A percentile compares a stretch with the other conserved stretches of the same genome.
These are phyloP conservation scores for Sphaerulina musiva DNA, from an alignment of 2,329 filamentous ascomycete genomes.

Conservation along the genomic window DNA sequence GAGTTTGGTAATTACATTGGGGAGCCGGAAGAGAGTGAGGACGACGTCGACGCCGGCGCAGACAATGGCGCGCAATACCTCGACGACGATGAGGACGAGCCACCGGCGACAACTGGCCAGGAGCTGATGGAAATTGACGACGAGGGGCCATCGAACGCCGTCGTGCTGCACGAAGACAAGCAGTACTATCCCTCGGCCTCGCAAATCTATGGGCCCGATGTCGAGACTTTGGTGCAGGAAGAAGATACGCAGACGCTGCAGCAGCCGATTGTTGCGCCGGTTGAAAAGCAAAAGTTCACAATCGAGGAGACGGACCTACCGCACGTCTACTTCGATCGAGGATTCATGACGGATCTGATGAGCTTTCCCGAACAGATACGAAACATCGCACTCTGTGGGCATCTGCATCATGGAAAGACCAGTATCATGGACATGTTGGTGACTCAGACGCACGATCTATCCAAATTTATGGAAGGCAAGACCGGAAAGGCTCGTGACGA, in stretches of 20 bases:
- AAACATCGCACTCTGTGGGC: conserved; percentile 85
- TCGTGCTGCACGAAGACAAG: conserved; percentile 98
- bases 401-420: conserved; percentile 96
- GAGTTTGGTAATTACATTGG: conserved; percentile 99
- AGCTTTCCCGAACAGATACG: conserved; percentile 91
- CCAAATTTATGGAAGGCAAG: conserved; percentile 69
- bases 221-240: conserved; percentile 93
- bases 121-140: conserved; percentile 92
- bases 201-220: conserved; percentile 88
- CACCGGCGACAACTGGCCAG: conserved; percentile 54
- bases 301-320: conserved; percentile 91
- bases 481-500: conserved; percentile 77
- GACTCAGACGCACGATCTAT: conserved; percentile 84
- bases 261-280: conserved; percentile 86
- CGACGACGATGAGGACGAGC: conserved; percentile 59
- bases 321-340: conserved; percentile 76
- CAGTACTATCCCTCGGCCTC: conserved; percentile 98
- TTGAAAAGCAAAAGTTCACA: conserved; percentile 93
- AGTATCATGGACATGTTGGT: conserved; percentile 98
- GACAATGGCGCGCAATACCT: conserved; percentile 74
- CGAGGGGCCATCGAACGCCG: conserved; percentile 86
- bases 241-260: conserved; percentile 91
- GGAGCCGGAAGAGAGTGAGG: conserved; percentile 81
- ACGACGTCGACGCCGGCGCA: conserved; percentile 71
- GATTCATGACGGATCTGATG: conserved; percentile 93